Evolutionary conservation across 331 rosid species (phyloP).

Genomic region (Dryas integrifolia): DNA sequence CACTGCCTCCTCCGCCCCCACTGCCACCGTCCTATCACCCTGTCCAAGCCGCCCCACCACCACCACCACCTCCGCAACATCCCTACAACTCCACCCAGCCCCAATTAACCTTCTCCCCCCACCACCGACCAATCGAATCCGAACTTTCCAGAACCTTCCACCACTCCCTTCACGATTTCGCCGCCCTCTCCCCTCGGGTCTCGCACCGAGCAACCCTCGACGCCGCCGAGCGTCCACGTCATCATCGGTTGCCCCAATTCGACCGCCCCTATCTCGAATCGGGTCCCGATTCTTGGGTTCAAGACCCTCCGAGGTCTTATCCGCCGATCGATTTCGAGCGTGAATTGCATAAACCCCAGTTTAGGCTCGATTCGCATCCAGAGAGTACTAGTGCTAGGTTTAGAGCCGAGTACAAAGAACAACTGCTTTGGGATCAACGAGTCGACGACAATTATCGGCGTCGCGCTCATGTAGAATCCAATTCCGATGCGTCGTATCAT

Average conservation of each 20-base stretch:
- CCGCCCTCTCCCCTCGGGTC: constrained; percentile 23
- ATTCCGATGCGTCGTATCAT: constrained; percentile 21
- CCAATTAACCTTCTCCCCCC: constrained; percentile 33
- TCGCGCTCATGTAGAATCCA: constrained; percentile 30
- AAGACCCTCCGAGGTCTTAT: constrained; percentile 28
- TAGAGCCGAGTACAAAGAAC: constrained; percentile 40
- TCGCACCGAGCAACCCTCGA: constrained; percentile 18
- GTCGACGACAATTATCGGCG: constrained; percentile 39
- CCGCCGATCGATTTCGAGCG: constrained; percentile 39
- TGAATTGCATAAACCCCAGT: constrained; percentile 37
- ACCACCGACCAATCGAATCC: constrained; percentile 15
- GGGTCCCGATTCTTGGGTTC: constrained; percentile 24
- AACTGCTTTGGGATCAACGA: constrained; percentile 29
- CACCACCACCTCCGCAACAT: constrained; percentile 29
- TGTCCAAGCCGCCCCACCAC: constrained; percentile 23
- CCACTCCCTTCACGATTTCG: constrained; percentile 26
- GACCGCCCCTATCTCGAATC: constrained; percentile 25
- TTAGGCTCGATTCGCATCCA: constrained; percentile 28
- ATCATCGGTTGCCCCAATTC: constrained; percentile 23
- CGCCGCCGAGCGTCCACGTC: constrained; percentile 36
- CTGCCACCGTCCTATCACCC: constrained; percentile 4
- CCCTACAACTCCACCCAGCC: constrained; percentile 40
- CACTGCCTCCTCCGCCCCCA: constrained; percentile 14
- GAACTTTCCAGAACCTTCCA: constrained; percentile 27
- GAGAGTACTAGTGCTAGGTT: constrained; percentile 41